Evolutionary conservation across 805 yeast genomes (phyloP), one percentile per base, ranked within the genome.

Genomic region (Candida morakotiae): DNA sequence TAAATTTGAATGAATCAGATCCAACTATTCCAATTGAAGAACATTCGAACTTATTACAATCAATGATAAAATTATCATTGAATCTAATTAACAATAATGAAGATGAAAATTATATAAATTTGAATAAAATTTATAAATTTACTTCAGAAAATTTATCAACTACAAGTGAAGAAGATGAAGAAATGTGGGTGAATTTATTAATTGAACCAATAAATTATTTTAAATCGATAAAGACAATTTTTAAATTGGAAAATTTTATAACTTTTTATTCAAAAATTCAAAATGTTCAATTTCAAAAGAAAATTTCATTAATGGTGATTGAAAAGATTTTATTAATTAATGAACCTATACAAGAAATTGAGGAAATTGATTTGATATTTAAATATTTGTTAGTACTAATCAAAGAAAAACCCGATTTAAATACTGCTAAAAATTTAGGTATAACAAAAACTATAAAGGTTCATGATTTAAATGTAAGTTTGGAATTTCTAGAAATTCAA

Each of bases 11-110:
- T 37, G 67, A 76, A 33, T 58, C 69, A 8, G 77, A 83, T 42
- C 83, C 86, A 0, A 83, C 79, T 34, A 58, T 87, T n/a, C 65
- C 87, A 1, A 52, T 74, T n/a, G 78, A 73, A 20, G 91, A 85
- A 42, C 75, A 77, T 38, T 72, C 84, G 7, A 67, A 73, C 1
- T 66, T 88, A 15, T 62, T 87, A 31, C 81, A 80, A 41, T 75
- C 83, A n/a, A 68, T 86, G 22, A 69, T 83, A 35, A 74, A 73
- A 43, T 58, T 89, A 31, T 71, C 87, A 0, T 64, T 87, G 28
- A 67, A 72, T 4, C 85, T 80, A 61, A 84, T 83, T 52, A 83
- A 87, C 5, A 63, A 71, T 0, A 75, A 79, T 40, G 84, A 84
- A 52, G 83, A 87, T 5, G 64, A 71, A 0, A 75, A 79, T 41